Conservation (phyloP, 371 early-diverging fungal species). For the Rhizopus arrhizus region DNA sequence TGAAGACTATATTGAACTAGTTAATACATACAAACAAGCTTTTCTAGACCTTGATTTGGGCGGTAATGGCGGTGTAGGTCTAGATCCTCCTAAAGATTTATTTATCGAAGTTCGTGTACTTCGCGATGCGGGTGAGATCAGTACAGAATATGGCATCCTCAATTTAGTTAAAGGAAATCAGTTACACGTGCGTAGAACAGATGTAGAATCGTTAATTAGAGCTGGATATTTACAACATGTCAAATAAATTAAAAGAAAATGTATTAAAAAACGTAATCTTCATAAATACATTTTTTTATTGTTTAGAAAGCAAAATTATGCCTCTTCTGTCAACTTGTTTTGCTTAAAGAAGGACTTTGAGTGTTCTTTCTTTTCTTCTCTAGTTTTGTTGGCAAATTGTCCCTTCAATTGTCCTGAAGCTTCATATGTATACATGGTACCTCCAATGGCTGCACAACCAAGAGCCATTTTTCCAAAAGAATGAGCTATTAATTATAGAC, state of each 20-base stretch:
- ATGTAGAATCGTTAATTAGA: conserved; percentile 86
- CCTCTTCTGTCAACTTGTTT: conserved; percentile 20
- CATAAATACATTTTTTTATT: neutral
- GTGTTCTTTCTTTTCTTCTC: conserved; percentile 54
- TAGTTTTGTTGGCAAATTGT: conserved; percentile 46
- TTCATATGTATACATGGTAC: conserved; percentile 73
- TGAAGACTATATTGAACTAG: conserved; percentile 62
- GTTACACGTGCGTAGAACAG: conserved; percentile 81
- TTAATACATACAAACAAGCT: conserved; percentile 65
- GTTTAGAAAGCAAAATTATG: neutral
- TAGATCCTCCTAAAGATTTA: conserved; percentile 85
- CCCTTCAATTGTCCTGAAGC: conserved; percentile 69
- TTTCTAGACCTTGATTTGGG: conserved; percentile 78
- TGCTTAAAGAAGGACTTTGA: conserved; percentile 56
- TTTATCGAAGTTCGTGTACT: conserved; percentile 87
- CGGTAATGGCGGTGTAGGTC: conserved; percentile 66
- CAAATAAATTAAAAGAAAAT: neutral
- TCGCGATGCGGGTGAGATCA: conserved; percentile 85
- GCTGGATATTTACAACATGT: conserved; percentile 81
- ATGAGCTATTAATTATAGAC: conserved; percentile 41
- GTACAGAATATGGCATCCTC: conserved; percentile 79
- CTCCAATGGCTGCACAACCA: conserved; percentile 69
- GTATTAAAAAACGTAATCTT: neutral
- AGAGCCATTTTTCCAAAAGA: conserved; percentile 63
- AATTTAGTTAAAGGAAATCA: conserved; percentile 76